Evolutionary conservation across 2,329 filamentous ascomycete genomes (phyloP).

Genomic region (Alternaria incomplexa): DNA sequence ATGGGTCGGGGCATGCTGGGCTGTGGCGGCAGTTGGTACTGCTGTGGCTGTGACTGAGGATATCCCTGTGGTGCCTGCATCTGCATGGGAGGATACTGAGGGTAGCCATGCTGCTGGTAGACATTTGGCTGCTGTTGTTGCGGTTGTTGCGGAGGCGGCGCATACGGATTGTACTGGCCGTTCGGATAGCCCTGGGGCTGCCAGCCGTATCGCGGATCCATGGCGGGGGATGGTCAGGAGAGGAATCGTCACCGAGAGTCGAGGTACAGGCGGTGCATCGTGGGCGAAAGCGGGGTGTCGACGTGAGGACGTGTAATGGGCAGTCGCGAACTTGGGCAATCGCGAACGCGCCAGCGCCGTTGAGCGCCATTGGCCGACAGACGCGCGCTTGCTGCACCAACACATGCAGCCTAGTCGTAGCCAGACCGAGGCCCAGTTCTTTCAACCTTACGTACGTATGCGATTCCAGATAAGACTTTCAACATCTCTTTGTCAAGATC

Average conservation of each 20-base stretch:
- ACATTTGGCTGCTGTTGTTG: conserved; percentile 33
- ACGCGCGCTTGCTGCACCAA: conserved; percentile 18
- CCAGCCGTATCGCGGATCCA: conserved; percentile 47
- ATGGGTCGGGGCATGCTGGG: conserved; percentile 20
- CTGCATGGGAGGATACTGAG: conserved; percentile 6
- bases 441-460: neutral
- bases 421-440: conserved; percentile 17
- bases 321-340: conserved; percentile 18
- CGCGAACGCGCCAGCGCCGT: conserved; percentile 13
- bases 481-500: neutral
- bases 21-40: conserved; percentile 13
- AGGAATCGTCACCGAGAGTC: conserved; percentile 21
- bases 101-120: conserved; percentile 36
- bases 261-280: conserved; percentile 23
- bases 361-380: conserved; percentile 17
- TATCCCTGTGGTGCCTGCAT: conserved; percentile 11
- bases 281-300: conserved; percentile 18
- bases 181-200: conserved; percentile 38
- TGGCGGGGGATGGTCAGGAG: conserved; percentile 8
- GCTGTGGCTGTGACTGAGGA: conserved; percentile 30
- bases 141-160: conserved; percentile 30
- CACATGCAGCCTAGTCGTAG: conserved; percentile 1
- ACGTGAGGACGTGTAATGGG: conserved; percentile 7
- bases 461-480: neutral
- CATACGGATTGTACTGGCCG: conserved; percentile 39